Evolutionary conservation across 495 filamentous ascomycete genomes (phyloP).

Genomic region (Aspergillus indologenus): DNA sequence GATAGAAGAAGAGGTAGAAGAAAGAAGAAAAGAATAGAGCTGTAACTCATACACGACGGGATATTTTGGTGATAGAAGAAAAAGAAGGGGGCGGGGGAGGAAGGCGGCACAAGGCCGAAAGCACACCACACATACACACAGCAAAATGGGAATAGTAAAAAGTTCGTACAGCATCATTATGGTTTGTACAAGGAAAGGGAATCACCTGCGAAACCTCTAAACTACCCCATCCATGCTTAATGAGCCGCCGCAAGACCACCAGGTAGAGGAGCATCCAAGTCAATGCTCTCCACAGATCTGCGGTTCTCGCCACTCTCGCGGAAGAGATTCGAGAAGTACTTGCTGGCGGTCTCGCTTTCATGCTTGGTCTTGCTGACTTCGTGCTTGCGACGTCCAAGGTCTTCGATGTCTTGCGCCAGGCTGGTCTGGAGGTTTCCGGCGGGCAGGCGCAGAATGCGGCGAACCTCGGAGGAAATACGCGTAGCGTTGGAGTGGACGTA

Average conservation of each 20-base stretch:
- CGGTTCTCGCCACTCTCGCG: constrained; percentile 69
- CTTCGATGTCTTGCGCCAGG: constrained; percentile 76
- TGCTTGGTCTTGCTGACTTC: constrained; percentile 72
- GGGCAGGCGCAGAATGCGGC: constrained; percentile 81
- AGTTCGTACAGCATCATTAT: constrained; percentile 24
- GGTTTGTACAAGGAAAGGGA: constrained; percentile 19
- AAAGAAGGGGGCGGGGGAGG: constrained; percentile 5
- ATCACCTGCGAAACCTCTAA: background rate
- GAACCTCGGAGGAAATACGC: constrained; percentile 77
- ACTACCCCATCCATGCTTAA: constrained; percentile 8
- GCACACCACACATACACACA: background rate
- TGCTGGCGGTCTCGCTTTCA: constrained; percentile 73
- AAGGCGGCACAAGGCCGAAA: background rate
- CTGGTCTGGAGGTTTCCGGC: constrained; percentile 76
- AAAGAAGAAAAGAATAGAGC: background rate
- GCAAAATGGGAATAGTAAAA: constrained; percentile 1
- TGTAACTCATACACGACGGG: background rate
- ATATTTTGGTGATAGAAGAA: constrained; percentile 10
- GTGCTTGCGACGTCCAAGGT: constrained; percentile 70
- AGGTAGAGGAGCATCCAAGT: constrained; percentile 64
- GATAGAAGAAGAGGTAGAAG: background rate
- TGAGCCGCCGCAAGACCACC: constrained; percentile 33
- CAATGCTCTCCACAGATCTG: constrained; percentile 70
- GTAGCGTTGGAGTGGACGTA: constrained; percentile 86
- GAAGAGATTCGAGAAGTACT: constrained; percentile 86